Evolutionary conservation across 2,329 filamentous ascomycete species (phyloP).

Genomic region (Lachnellula willkommii): DNA sequence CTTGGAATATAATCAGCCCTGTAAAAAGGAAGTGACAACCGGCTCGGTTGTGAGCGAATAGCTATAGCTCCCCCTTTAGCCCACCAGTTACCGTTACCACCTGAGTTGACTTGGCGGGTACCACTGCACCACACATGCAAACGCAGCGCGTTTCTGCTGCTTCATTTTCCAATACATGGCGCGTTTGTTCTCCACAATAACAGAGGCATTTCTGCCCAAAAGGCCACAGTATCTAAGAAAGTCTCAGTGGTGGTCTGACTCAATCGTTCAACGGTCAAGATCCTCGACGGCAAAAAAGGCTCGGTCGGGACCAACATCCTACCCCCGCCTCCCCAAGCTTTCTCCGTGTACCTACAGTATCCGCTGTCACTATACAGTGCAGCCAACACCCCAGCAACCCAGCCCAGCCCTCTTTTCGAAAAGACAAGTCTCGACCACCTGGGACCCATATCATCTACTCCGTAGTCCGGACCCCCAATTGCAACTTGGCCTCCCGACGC

Average conservation of each 20-base stretch:
- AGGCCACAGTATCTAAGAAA: background rate
- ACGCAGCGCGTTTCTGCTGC: background rate
- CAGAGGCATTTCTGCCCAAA: background rate
- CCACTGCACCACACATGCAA: background rate
- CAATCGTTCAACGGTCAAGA: background rate
- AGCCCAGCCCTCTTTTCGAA: background rate
- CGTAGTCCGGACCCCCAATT: too few relatives aligned
- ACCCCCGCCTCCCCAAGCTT: background rate
- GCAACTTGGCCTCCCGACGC: too few relatives aligned
- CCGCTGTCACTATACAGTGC: background rate
- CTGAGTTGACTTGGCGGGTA: background rate
- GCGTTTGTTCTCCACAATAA: conserved; percentile 1
- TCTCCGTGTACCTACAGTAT: background rate
- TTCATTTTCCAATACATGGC: background rate
- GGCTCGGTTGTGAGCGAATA: background rate
- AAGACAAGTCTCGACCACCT: background rate
- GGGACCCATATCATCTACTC: too few relatives aligned
- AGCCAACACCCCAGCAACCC: background rate
- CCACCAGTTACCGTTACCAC: background rate
- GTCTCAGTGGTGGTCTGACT: background rate
- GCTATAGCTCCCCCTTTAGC: background rate
- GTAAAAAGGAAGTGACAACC: background rate
- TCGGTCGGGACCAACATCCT: background rate
- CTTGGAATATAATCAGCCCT: background rate
- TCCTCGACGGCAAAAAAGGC: background rate